Evolutionary conservation across 2,329 filamentous ascomycete species (phyloP), one percentile per base, ranked within the genome.

Genomic region (Phialemoniopsis sp.): DNA sequence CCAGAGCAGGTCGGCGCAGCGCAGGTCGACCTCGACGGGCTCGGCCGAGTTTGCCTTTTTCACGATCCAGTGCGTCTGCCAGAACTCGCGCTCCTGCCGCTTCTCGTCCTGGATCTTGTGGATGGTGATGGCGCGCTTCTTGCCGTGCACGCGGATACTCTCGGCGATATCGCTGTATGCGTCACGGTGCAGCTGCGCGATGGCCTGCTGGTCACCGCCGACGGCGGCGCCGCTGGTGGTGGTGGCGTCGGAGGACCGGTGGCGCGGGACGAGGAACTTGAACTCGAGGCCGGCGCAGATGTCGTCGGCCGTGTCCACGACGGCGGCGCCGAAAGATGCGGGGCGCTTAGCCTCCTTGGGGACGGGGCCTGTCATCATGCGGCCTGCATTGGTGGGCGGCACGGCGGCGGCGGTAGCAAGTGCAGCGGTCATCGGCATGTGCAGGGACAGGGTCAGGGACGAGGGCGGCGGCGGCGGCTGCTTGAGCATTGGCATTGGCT

Each of bases 41-140:
- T 55, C 52, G 4, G 61, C 60, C n/a, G 63, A 66, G 44, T 64
- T 65, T 29, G 63, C 58, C 38, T 58, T 60, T 41, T 67, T 66
- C 29, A 67, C 58, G 18, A 66, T 58, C 63, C 63, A 67, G 38
- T 57, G 51, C 2, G 54, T 52, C n/a, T 42, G 42, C 62, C 60
- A 66, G 38, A 52, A 62, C 16, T 62, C 50, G 14, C 48, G 46
- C 39, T 62, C 60, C 6, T 51, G 41, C 9, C 38, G 34, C 4
- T 46, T 46, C 8, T 34, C 32, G 8, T 41, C 33, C 8, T 46
- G 31, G 31, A 64, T 52, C 3, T 57, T 51, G 16, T 49, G 38
- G 18, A 48, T 44, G 30, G 57, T 58, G 13, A 58, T 48, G 10
- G 61, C 61, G 4, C 32, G 34, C 9, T 50, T 43, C 17, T 48